Evolutionary conservation across 371 early-diverging fungal species (phyloP).

Genomic region (Synchytrium microbalum): DNA sequence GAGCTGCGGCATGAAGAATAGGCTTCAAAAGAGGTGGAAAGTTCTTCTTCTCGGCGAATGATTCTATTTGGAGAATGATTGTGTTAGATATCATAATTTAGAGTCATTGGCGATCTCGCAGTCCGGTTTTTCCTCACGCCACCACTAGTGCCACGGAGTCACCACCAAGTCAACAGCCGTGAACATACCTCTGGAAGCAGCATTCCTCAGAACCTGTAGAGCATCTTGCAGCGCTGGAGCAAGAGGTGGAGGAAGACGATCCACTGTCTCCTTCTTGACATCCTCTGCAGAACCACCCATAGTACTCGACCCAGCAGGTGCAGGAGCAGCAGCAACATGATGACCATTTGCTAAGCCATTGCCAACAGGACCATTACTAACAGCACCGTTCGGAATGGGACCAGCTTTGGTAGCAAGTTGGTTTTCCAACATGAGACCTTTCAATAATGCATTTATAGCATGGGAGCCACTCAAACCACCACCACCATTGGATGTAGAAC

Average conservation of each 20-base stretch:
- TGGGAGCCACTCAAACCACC: not conserved
- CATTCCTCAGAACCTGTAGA: not conserved
- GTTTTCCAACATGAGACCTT: not conserved
- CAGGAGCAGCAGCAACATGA: not conserved
- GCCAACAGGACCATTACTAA: not conserved
- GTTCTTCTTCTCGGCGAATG: slow-evolving; percentile 2
- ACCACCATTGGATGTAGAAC: not conserved
- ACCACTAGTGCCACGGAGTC: not conserved
- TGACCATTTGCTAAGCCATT: not conserved
- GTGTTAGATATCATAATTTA: too few species aligned
- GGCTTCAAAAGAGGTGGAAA: slow-evolving; percentile 27
- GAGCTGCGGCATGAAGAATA: slow-evolving; percentile 15
- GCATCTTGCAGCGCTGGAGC: not conserved
- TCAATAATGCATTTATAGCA: not conserved
- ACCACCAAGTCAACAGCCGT: not conserved
- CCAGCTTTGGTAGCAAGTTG: not conserved
- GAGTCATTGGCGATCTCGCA: too few species aligned
- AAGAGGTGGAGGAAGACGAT: not conserved
- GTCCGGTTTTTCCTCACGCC: too few species aligned
- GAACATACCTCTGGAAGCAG: not conserved
- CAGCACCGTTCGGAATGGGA: not conserved
- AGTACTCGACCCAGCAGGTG: not conserved
- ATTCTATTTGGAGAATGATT: not conserved
- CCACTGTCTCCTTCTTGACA: not conserved
- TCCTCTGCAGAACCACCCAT: not conserved